phyloP scores from a whole-genome alignment of 352 stramenopile genomes.

The Phytophthora crassamura region DNA sequence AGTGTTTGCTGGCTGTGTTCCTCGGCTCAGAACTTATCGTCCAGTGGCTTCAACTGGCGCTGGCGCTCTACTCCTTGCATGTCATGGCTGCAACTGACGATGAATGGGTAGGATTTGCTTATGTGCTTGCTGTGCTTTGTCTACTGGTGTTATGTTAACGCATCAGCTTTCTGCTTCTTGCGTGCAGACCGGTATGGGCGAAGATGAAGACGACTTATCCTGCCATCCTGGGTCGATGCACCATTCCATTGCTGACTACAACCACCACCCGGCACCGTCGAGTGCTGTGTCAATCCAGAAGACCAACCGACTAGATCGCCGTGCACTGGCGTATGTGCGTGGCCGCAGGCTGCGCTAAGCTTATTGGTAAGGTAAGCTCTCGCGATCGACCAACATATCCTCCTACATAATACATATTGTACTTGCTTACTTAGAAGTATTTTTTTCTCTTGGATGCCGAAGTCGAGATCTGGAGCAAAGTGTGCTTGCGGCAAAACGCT shows the following conservation, averaged over 20 bases:
- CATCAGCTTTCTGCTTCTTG: not conserved
- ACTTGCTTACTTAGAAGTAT: too few relatives aligned
- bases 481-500: too few relatives aligned
- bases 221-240: constrained; percentile 63
- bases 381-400: too few relatives aligned
- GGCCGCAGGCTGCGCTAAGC: constrained; percentile 74
- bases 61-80: constrained; percentile 88
- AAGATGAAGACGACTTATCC: constrained; percentile 69
- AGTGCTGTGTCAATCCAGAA: constrained; percentile 77
- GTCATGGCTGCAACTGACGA: constrained; percentile 77
- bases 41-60: constrained; percentile 83
- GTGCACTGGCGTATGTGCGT: constrained; percentile 75
- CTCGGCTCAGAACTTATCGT: constrained; percentile 83
- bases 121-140: not conserved
- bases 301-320: constrained; percentile 78
- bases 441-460: too few relatives aligned
- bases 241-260: constrained; percentile 84
- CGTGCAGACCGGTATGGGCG: constrained; percentile 53
- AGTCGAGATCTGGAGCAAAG: too few relatives aligned
- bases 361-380: too few relatives aligned
- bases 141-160: constrained; percentile 5
- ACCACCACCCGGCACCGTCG: constrained; percentile 63
- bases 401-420: constrained; percentile 1
- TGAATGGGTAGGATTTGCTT: constrained; percentile 62
- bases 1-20: constrained; percentile 86